Conservation (phyloP, 805 yeast species). For the Lachancea sp. region DNA sequence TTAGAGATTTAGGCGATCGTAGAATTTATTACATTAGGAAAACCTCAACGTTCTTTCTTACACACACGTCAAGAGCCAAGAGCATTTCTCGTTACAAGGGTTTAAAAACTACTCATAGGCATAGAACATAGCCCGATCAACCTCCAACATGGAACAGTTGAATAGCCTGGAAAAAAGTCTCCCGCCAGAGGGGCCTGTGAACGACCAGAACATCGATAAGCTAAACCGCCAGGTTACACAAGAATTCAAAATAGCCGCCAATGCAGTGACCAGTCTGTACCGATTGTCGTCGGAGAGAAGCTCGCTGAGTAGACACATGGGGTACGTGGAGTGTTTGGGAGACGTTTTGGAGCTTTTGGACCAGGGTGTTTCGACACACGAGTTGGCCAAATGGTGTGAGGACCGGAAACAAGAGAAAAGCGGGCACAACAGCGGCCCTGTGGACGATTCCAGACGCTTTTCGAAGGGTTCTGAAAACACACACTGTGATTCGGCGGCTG, state of each 20-base stretch:
- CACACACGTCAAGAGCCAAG: no score
- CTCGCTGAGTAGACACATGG: slow-evolving; percentile 45
- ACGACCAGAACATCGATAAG: slow-evolving; percentile 22
- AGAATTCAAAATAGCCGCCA: slow-evolving; percentile 68
- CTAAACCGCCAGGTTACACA: slow-evolving; percentile 49
- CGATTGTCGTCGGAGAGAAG: slow-evolving; percentile 51
- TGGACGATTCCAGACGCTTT: no score
- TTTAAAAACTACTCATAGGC: no score
- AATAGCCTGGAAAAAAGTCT: slow-evolving; percentile 21
- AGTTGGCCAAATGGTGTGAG: slow-evolving; percentile 23
- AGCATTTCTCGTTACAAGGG: no score
- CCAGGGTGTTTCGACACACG: slow-evolving; percentile 14
- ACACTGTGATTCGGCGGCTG: no score
- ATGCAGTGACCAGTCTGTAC: slow-evolving; percentile 63
- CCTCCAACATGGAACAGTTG: slow-evolving; percentile 20
- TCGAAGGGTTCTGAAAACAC: no score
- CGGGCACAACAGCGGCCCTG: background rate
- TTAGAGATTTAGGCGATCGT: no score
- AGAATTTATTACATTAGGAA: no score
- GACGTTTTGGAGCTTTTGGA: slow-evolving; percentile 42
- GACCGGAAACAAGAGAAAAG: slow-evolving; percentile 12
- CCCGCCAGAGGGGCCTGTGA: slow-evolving; percentile 30
- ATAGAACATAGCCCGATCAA: no score
- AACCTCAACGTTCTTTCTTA: background rate
- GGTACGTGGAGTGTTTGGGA: slow-evolving; percentile 57